Base-by-base conservation (phyloP, 495 filamentous ascomycete genomes). In the Lophium mytilinum region DNA sequence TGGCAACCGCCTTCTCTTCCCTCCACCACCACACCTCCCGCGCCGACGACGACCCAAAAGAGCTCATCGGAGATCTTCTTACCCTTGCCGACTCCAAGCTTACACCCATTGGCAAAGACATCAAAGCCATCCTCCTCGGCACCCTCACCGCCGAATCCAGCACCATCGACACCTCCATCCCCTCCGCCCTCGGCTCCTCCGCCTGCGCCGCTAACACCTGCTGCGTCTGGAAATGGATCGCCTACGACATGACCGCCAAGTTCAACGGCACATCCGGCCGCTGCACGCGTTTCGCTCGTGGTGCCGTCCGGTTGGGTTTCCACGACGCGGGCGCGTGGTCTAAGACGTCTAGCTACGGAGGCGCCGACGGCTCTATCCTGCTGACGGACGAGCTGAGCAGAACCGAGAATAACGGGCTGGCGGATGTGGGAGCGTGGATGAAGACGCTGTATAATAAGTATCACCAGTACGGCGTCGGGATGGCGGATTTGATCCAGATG, bases 401-500 rank as follows among this genome's bases (percentile, higher is more conserved):
- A 0, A 11, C 51, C 15, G 67, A 66, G 9, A 67, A 69, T 39
- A 50, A 57, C 18, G 59, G 59, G 11, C 39, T 69, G 1, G 24
- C 35, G n/a, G 43, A 41, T 14, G 58, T 63, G 18, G 59, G 35
- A 3, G 40, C 37, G 3, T 37, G 45, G 42, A 55, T 59, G 41
- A 57, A 55, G 62, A 11, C 48, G 3, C 60, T 58, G 60, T 66
- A 66, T 19, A 66, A 57, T 17, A 59, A 60, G 15, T 68, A 63
- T 50, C 47, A 64, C 6, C 17, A 45, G 2, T 66, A 62, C 33
- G 61, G 59, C 30, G 60, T 68, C 17, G 18, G 37, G 11, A 67
- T 67, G 56, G 65, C 67, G 6, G 67, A 69, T 48, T 37, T 69
- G 1, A 61, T 69, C 53, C 67, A 69, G 43, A 33, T 64, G n/a